Conservation (phyloP, 73 alveolate species). For the Tetrahymena elliotti region DNA sequence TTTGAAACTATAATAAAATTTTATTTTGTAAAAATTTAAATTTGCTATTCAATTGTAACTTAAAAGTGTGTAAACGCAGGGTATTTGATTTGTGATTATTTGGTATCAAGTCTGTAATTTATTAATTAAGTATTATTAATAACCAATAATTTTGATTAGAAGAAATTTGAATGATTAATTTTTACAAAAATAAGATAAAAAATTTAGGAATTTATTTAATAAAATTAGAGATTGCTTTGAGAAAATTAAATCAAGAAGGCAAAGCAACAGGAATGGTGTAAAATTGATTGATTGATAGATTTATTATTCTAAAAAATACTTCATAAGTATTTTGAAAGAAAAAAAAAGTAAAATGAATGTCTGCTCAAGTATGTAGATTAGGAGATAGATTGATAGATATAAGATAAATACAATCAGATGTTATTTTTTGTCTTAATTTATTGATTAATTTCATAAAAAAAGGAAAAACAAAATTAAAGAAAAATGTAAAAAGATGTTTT, state of each 20-base stretch:
- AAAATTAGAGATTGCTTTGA: background rate
- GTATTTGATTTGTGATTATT: background rate
- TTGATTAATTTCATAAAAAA: background rate
- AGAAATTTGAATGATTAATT: background rate
- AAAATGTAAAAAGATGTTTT: background rate
- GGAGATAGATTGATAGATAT: background rate
- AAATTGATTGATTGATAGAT: background rate
- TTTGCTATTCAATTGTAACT: background rate
- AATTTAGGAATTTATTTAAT: background rate
- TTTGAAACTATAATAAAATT: too few relatives aligned
- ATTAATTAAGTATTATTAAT: background rate
- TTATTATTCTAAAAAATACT: background rate
- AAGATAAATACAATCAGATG: background rate
- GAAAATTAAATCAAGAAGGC: background rate
- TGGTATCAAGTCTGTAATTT: background rate
- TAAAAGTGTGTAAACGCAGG: background rate
- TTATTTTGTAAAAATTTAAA: too few relatives aligned
- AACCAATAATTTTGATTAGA: background rate
- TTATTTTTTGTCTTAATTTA: background rate
- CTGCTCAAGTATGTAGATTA: background rate
- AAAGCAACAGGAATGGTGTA: background rate
- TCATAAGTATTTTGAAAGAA: background rate
- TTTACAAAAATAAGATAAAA: background rate
- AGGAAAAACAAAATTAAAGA: background rate
- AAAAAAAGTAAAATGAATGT: background rate